These are phyloP conservation scores for Lactifluus rugatus DNA, from an alignment of 768 basidiomycete species.

Conservation along the genomic window DNA sequence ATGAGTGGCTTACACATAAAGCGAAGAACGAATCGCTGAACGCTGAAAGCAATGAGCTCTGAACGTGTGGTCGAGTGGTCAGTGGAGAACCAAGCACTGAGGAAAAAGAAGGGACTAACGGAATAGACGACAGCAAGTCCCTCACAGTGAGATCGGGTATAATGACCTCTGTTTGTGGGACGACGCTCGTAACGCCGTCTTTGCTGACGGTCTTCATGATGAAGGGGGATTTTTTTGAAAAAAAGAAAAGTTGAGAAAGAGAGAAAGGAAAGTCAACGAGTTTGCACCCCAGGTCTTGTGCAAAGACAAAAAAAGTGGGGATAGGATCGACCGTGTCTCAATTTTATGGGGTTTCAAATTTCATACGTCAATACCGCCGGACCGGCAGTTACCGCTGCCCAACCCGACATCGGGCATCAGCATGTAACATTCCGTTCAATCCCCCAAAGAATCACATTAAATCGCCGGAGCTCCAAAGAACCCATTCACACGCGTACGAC, in stretches of 20 bases:
- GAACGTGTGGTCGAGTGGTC: not conserved
- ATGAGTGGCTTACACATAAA: conserved; percentile 54
- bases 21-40: conserved; percentile 67
- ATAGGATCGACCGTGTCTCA: too few relatives aligned
- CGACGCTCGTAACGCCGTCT: conserved; percentile 17
- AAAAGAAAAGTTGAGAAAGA: not conserved
- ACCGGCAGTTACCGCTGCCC: too few relatives aligned
- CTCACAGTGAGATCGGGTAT: conserved; percentile 86
- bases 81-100: not conserved
- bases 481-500: conserved; percentile 24
- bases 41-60: conserved; percentile 87
- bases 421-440: too few relatives aligned
- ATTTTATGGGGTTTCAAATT: too few relatives aligned
- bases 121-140: conserved; percentile 75
- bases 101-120: conserved; percentile 39
- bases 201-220: conserved; percentile 19
- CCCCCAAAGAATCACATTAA: too few relatives aligned
- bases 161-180: conserved; percentile 49
- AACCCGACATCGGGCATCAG: too few relatives aligned
- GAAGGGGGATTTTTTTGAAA: too few relatives aligned
- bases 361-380: too few relatives aligned
- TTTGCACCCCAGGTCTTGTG: too few relatives aligned
- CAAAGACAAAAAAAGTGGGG: too few relatives aligned
- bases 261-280: too few relatives aligned
- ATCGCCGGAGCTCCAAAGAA: too few relatives aligned